These are phyloP conservation scores for Phytophthora chlamydospora DNA, from an alignment of 352 stramenopile genomes.

Conservation along the genomic window DNA sequence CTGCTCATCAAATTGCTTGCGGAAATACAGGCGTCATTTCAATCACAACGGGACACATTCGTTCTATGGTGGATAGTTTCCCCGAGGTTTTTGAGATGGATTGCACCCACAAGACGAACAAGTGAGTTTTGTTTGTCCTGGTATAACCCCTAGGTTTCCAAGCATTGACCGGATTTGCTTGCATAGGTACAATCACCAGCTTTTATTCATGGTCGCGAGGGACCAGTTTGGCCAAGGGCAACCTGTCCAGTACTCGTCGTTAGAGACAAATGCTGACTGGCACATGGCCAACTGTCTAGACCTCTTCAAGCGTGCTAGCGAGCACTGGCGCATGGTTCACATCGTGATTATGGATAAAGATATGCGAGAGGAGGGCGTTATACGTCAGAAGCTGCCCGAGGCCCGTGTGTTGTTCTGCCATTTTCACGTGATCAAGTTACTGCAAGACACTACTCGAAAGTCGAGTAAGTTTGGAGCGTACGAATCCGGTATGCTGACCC, in stretches of 20 bases:
- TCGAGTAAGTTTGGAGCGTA: constrained; percentile 6
- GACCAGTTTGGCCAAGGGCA: constrained; percentile 8
- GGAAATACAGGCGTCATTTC: constrained; percentile 1
- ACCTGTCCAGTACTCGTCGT: constrained; percentile 12
- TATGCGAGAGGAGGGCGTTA: constrained; percentile 3
- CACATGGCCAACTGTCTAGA: constrained; percentile 11
- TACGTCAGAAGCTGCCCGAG: constrained; percentile 6
- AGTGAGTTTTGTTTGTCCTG: too few species aligned
- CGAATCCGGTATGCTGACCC: constrained; percentile 1
- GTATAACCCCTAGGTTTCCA: too few species aligned
- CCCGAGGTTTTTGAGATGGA: constrained; percentile 5
- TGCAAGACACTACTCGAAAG: constrained; percentile 9
- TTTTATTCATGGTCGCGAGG: constrained; percentile 9
- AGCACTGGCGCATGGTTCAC: constrained; percentile 13
- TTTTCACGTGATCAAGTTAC: constrained; percentile 21
- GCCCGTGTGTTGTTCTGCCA: constrained; percentile 3
- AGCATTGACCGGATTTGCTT: too few species aligned
- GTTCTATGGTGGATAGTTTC: constrained; percentile 4
- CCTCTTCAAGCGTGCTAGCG: constrained; percentile 14
- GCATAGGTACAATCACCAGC: constrained; percentile 9
- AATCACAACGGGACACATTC: constrained; percentile 7
- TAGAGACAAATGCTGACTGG: constrained; percentile 9
- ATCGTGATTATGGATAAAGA: constrained; percentile 19
- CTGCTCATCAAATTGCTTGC: too few species aligned
- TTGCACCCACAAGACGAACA: too few species aligned